Evolutionary conservation across 352 stramenopile species (phyloP), one percentile per base, ranked within the genome.

Genomic region (Phytophthora lateralis): DNA sequence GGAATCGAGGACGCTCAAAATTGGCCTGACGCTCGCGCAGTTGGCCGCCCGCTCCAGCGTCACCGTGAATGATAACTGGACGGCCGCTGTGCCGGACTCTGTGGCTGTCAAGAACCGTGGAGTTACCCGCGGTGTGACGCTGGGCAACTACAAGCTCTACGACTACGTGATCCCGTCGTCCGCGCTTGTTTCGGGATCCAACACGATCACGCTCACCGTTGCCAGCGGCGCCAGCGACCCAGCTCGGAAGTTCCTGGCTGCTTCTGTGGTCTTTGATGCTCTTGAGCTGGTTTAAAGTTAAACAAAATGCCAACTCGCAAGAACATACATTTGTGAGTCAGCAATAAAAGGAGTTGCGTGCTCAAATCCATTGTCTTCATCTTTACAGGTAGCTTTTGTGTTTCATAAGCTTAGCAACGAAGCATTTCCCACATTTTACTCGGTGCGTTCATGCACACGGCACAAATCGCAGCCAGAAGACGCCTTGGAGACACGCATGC

Each of bases 71-170:
- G 52, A 58, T 38, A 71, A 82, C 45, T 75, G 43, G 42, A 55
- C 57, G 8, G 41, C 66, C 12, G 51, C 60, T 0, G 50, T 72
- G 9, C 62, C 53, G 14, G 69, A 44, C 0, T 76, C 73, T 0
- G 64, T 55, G 2, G 76, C 63, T 6, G 69, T 83, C 11, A 81
- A 74, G 48, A 83, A 72, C 0, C 77, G 77, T 5, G 77, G 77
- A 15, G 48, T 86, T 14, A 86, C 77, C 17, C 71, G 74, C 6
- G 77, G 77, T 26, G 62, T 74, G 24, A 82, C 58, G 20, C 12
- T 59, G 20, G 77, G 74, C 30, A 82, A 83, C 59, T 86, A 84
- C 62, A 73, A 77, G 54, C 34, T 77, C 21, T 82, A 87, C 56
- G 58, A 82, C 50, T 82, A 78, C 70, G 49, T 41, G 10, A 80